Base-by-base conservation (phyloP, 768 basidiomycete genomes). In the Panaeolus cyanescens region DNA sequence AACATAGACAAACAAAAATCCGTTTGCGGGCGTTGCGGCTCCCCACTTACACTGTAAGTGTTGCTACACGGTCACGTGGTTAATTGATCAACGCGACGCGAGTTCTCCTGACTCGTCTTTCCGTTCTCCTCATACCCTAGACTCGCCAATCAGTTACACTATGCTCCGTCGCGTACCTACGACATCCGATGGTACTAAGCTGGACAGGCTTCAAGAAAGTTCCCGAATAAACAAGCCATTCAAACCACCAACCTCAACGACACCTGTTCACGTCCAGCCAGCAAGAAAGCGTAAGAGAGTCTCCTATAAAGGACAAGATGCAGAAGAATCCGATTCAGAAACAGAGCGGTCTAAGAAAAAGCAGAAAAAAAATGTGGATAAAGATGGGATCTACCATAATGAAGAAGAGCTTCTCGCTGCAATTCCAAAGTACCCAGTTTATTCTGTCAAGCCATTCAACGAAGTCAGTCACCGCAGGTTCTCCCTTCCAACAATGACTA, bases 281-380 rank as follows among this genome's bases (percentile, higher is more conserved):
- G 81, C 81, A 65, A 84, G 95, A 25, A 97, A 96, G 72, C 86
- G 95, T 55, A 96, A 93, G 69, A 87, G 92, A 28, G 87, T 95
- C 22, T 93, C 90, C 0, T 96, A 96, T 80, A 92, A 91, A 67
- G 92, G 85, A 4, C 80, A 85, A 63, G 85, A 81, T 42, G 79
- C 68, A 5, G 84, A 86, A 54, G 86, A 79, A 54, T 83, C 85
- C 20, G 86, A 85, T 62, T 78, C 80, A 0, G 88, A 91, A 62
- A 76, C 80, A 30, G 85, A 87, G 33, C 73, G 72, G 30, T 69
- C 72, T 28, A 78, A 77, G 60, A 88, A 83, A 75, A 90, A 85
- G 74, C 90, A 87, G 79, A 88, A 86, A 69, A 89, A 84, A 71
- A 84, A 82, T 56, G 81, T 75, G 63, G 83, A 85, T 36, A 77